Percentiles rank a stretch among this genome's conserved stretches.
Evolutionary conservation across 129 eudicot species (phyloP).

Genomic region (Artemisia tridentata): DNA sequence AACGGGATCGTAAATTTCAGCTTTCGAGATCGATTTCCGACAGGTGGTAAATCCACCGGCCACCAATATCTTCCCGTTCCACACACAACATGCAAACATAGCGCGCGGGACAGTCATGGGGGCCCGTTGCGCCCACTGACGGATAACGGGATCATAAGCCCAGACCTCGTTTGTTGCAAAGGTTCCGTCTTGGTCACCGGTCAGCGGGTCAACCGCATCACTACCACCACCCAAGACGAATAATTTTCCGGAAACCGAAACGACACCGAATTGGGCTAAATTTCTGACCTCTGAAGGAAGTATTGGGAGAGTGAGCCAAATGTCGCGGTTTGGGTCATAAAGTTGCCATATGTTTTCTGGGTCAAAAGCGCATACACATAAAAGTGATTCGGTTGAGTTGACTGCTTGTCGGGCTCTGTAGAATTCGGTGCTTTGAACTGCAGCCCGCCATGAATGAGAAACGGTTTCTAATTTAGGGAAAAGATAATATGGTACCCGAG

Average conservation of each 20-base stretch:
- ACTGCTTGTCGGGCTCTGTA: conserved; percentile 80
- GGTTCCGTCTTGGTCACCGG: conserved; percentile 96
- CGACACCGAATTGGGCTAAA: conserved; percentile 77
- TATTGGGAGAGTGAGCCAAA: conserved; percentile 84
- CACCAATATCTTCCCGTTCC: conserved; percentile 77
- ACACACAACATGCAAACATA: conserved; percentile 91
- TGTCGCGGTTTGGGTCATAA: conserved; percentile 65
- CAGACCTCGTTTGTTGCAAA: conserved; percentile 89
- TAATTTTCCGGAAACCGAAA: conserved; percentile 75
- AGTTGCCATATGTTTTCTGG: conserved; percentile 93
- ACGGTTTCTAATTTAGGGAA: conserved; percentile 71
- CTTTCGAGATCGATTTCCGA: conserved; percentile 74
- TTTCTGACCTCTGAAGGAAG: conserved; percentile 81
- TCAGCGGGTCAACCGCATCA: conserved; percentile 86
- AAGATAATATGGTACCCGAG: conserved; percentile 77
- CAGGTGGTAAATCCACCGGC: conserved; percentile 93
- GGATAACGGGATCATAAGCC: conserved; percentile 77
- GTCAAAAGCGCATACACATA: conserved; percentile 87
- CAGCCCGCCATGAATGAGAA: conserved; percentile 78
- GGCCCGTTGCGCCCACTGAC: conserved; percentile 70
- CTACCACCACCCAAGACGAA: conserved; percentile 95
- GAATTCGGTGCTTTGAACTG: conserved; percentile 67
- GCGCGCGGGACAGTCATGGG: conserved; percentile 89
- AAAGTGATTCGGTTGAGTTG: conserved; percentile 54
- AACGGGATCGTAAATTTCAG: conserved; percentile 88